A percentile compares a stretch with the other conserved stretches of the same genome.
Evolutionary conservation across 2,329 filamentous ascomycete species (phyloP).

Genomic region (Pezicula carpinea): DNA sequence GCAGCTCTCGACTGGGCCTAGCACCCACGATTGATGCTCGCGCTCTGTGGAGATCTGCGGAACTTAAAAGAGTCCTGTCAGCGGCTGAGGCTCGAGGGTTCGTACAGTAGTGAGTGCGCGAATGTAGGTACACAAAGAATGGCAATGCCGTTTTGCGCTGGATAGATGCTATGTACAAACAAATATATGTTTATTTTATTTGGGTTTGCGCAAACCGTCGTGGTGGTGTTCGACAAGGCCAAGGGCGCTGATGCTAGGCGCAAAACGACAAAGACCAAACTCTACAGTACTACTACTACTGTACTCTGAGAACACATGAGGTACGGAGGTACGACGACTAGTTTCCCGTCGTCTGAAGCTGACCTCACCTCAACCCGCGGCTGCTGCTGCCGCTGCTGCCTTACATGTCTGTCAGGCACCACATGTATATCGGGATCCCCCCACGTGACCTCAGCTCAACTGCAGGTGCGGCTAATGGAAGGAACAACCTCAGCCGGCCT

Average conservation of each 20-base stretch:
- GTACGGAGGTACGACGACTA: no score
- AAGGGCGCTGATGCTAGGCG: no score
- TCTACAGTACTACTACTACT: no score
- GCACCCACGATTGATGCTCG: conserved; percentile 1
- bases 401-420: neutral
- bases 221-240: no score
- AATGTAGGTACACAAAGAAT: neutral
- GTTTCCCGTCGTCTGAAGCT: no score
- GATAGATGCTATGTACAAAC: neutral
- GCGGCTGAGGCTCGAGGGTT: neutral
- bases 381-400: no score
- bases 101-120: neutral
- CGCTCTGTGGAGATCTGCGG: conserved; percentile 7
- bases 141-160: neutral
- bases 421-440: conserved; percentile 1
- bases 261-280: no score
- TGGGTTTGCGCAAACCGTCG: no score
- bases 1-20: conserved; percentile 9
- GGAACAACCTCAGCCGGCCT: neutral
- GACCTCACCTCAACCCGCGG: no score
- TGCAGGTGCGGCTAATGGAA: neutral
- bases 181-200: no score
- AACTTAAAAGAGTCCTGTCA: conserved; percentile 2
- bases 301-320: no score
- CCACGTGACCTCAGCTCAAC: neutral